These are phyloP conservation scores for Pseudogymnoascus sp. DNA, from an alignment of 2,329 filamentous ascomycete species.

Conservation along the genomic window DNA sequence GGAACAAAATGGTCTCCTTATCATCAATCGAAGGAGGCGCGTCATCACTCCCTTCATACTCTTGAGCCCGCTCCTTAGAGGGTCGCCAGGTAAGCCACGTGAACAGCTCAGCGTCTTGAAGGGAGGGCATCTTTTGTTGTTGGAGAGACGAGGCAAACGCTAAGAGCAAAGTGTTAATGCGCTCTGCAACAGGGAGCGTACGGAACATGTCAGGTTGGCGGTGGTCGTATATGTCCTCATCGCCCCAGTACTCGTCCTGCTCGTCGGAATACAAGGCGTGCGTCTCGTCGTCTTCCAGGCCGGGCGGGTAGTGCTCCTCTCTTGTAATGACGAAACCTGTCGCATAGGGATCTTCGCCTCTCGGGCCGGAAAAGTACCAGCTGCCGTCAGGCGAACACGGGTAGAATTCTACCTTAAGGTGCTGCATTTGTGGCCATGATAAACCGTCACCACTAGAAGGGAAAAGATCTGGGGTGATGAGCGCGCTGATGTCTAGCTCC, in stretches of 20 bases:
- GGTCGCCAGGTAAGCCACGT: constrained; percentile 20
- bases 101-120: constrained; percentile 20
- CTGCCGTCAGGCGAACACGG: constrained; percentile 20
- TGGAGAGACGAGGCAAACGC: constrained; percentile 19
- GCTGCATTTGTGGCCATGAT: constrained; percentile 19
- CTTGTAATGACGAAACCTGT: constrained; percentile 21
- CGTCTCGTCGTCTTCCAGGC: constrained; percentile 19
- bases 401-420: constrained; percentile 21
- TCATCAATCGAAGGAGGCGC: not conserved
- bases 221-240: not conserved
- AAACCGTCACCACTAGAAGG: constrained; percentile 14
- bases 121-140: constrained; percentile 16
- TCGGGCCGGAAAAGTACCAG: constrained; percentile 24
- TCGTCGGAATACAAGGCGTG: constrained; percentile 16
- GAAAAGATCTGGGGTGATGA: constrained; percentile 22
- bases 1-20: constrained; percentile 15
- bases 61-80: constrained; percentile 17
- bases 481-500: constrained; percentile 21
- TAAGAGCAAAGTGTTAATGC: constrained; percentile 17
- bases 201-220: constrained; percentile 20
- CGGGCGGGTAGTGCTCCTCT: constrained; percentile 22
- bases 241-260: constrained; percentile 14
- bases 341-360: constrained; percentile 20
- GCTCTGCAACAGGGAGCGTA: constrained; percentile 9
- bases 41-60: constrained; percentile 16